Conservation (phyloP, 1,139 yeast species). For the Candida buenavistaensis region DNA sequence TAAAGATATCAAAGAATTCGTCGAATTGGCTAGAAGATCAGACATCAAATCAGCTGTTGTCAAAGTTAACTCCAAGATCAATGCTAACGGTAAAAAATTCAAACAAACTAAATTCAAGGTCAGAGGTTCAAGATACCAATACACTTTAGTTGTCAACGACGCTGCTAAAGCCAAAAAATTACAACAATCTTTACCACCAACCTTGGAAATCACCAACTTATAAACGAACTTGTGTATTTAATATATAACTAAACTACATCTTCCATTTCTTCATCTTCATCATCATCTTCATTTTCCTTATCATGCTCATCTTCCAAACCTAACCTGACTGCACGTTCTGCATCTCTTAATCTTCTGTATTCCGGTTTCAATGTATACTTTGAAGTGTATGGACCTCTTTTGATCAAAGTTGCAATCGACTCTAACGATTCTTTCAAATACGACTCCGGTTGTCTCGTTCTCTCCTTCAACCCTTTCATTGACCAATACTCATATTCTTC, state of each 20-base stretch:
- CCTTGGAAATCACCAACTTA: constrained; percentile 74
- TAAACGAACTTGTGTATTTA: constrained; percentile 34
- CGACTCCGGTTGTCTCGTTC: constrained; percentile 94
- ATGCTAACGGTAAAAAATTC: constrained; percentile 81
- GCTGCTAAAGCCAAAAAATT: constrained; percentile 97
- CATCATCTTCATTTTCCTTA: constrained; percentile 50
- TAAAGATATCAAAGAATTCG: constrained; percentile 96
- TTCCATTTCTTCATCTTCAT: constrained; percentile 50
- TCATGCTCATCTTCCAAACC: constrained; percentile 45
- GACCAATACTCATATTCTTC: constrained; percentile 98
- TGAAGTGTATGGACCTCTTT: constrained; percentile 94
- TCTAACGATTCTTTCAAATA: constrained; percentile 90
- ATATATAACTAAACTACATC: constrained; percentile 18
- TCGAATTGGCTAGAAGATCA: constrained; percentile 96
- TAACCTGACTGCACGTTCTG: constrained; percentile 66
- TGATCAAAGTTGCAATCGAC: constrained; percentile 82
- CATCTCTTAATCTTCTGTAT: constrained; percentile 77
- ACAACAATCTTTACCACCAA: constrained; percentile 97
- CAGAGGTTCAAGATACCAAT: constrained; percentile 92
- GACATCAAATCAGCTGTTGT: constrained; percentile 93
- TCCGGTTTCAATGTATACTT: constrained; percentile 90
- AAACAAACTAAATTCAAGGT: constrained; percentile 99
- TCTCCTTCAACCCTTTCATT: constrained; percentile 87
- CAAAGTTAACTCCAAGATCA: constrained; percentile 85
- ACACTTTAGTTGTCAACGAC: constrained; percentile 95